Evolutionary conservation across 2,329 filamentous ascomycete genomes (phyloP), one percentile per base, ranked within the genome.

Genomic region (Claviceps capensis): DNA sequence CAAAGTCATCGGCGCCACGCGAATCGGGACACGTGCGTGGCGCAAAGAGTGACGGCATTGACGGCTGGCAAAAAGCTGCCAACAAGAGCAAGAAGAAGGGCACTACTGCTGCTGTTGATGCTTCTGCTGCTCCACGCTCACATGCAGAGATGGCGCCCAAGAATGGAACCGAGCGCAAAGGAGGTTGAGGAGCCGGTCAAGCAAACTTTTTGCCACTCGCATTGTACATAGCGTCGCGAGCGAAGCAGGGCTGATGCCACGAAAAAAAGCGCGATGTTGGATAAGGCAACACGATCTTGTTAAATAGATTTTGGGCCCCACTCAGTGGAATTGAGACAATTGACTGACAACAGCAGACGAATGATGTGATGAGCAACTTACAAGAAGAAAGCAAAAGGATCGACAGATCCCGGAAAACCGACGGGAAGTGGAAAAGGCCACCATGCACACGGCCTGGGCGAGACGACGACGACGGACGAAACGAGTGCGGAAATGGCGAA

Each of bases 131-230:
- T 6, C 60, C 61, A 34, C 57, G 59, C 26, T 58, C 54, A 42
- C 71, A 73, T 30, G 69, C 71, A 54, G 80, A 84, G 62, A 72
- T 73, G 61, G 68, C 68, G 19, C 81, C 81, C 2, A 78, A 74
- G 63, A 73, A 80, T 50, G 76, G 77, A 13, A 75, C 74, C 2
- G 80, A 83, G 54, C 75, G 81, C 53, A 83, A 83, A 59, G 81
- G 81, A 2, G 81, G 81, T 34, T 53, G 48, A 53, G 38, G 14
- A 6, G 5, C 14, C 37, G 36, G 30, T 38, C 4, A 23, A 38
- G 16, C 9, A 26, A 23, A 43, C n/a, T 16, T 9, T 9, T 19
- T 9, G 40, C 40, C 8, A 42, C 4, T 9, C 40, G 9, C 23
- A 23, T 30, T 45, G 34, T 43, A 30, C 23, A 34, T 49, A 34